Evolutionary conservation across 129 eudicot genomes (phyloP).

Genomic region (Artemisia argyi): DNA sequence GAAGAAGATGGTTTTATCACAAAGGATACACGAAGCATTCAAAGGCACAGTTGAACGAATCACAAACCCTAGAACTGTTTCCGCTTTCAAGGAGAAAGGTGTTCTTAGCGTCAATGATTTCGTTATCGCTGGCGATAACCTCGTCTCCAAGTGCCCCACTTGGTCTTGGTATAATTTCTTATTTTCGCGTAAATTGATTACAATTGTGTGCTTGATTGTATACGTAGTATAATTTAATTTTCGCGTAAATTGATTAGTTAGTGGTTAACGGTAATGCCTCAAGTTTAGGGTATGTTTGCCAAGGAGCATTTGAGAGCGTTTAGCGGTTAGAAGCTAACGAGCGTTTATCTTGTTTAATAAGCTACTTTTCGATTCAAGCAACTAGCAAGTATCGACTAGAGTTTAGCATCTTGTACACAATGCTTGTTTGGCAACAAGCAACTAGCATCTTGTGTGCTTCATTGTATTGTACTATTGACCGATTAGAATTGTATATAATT

Average conservation of each 20-base stretch:
- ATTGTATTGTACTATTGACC: too few relatives aligned
- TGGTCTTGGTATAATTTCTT: conserved; percentile 74
- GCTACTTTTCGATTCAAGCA: too few relatives aligned
- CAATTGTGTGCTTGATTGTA: neutral
- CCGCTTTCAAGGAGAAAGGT: conserved; percentile 95
- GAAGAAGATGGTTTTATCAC: conserved; percentile 61
- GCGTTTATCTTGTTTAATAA: too few relatives aligned
- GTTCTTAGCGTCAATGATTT: conserved; percentile 84
- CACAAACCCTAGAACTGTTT: conserved; percentile 84
- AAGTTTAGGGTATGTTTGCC: too few relatives aligned
- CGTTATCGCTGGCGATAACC: conserved; percentile 89
- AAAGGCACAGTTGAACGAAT: conserved; percentile 93
- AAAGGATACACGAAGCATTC: conserved; percentile 86
- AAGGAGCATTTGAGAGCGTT: too few relatives aligned
- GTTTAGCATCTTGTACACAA: too few relatives aligned
- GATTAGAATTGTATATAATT: too few relatives aligned
- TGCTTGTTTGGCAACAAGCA: too few relatives aligned
- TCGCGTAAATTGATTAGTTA: neutral
- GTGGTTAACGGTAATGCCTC: too few relatives aligned
- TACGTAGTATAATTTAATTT: neutral
- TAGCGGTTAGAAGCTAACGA: too few relatives aligned
- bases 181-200: neutral
- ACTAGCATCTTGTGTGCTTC: neutral
- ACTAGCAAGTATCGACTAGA: too few relatives aligned
- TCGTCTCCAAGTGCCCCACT: conserved; percentile 94